A percentile compares a stretch with the other conserved stretches of the same genome.
These are phyloP conservation scores for Clitoria ternatea DNA, from an alignment of 306 rosid species.

Conservation along the genomic window DNA sequence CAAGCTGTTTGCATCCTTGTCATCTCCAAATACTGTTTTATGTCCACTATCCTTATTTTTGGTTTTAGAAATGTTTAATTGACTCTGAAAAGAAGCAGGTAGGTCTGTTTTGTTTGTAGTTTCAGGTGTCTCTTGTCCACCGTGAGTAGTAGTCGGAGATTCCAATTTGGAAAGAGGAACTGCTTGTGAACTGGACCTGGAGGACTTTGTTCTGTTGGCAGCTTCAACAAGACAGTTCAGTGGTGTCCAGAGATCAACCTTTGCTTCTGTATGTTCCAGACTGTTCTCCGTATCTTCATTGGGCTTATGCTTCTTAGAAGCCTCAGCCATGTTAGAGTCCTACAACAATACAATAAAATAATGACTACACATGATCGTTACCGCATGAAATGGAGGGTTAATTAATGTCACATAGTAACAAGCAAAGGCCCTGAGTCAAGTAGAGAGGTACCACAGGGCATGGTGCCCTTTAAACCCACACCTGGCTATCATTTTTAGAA, in stretches of 20 bases:
- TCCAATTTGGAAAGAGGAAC: slow-evolving; percentile 49
- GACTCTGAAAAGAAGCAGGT: slow-evolving; percentile 35
- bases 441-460: not conserved
- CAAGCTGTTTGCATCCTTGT: slow-evolving; percentile 41
- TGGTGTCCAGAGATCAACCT: slow-evolving; percentile 95
- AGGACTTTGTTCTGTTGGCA: slow-evolving; percentile 92
- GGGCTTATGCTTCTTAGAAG: slow-evolving; percentile 52
- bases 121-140: slow-evolving; percentile 43
- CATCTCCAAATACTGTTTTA: slow-evolving; percentile 51
- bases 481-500: slow-evolving; percentile 44
- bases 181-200: slow-evolving; percentile 63
- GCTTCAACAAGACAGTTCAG: slow-evolving; percentile 97
- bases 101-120: slow-evolving; percentile 43
- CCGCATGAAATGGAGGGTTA: not conserved
- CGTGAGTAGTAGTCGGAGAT: slow-evolving; percentile 39
- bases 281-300: slow-evolving; percentile 36
- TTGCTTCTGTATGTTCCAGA: slow-evolving; percentile 60
- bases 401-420: not conserved
- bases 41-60: slow-evolving; percentile 65
- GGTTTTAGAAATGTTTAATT: slow-evolving; percentile 41
- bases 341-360: slow-evolving; percentile 32
- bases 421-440: not conserved
- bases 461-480: slow-evolving; percentile 12
- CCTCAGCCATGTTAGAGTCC: slow-evolving; percentile 55
- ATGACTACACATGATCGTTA: not conserved